These are phyloP conservation scores for Camptophora hylomeconis DNA, from an alignment of 2,329 filamentous ascomycete genomes.

Conservation along the genomic window DNA sequence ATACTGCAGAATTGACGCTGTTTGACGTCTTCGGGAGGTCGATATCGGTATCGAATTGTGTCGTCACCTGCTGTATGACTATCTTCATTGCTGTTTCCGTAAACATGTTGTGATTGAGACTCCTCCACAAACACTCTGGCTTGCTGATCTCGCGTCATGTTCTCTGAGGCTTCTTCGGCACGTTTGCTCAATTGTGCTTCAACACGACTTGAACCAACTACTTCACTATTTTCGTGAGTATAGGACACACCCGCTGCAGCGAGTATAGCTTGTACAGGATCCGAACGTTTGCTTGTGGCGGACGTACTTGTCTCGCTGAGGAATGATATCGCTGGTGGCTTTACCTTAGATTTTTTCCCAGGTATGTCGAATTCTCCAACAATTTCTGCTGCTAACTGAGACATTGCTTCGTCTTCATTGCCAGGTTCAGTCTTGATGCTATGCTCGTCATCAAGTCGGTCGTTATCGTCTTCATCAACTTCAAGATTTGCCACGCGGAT, in stretches of 20 bases:
- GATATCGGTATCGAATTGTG: slow-evolving; percentile 48
- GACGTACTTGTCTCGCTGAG: slow-evolving; percentile 4
- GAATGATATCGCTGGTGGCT: slow-evolving; percentile 15
- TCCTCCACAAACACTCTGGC: slow-evolving; percentile 14
- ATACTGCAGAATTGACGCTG: slow-evolving; percentile 82
- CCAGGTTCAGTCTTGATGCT: slow-evolving; percentile 19
- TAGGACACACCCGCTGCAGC: slow-evolving; percentile 82
- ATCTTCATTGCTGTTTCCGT: slow-evolving; percentile 18
- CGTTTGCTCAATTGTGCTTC: slow-evolving; percentile 70
- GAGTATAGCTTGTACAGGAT: slow-evolving; percentile 80
- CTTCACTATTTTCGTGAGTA: slow-evolving; percentile 91
- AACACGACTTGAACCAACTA: slow-evolving; percentile 83
- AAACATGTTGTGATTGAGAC: slow-evolving; percentile 6
- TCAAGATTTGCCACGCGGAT: slow-evolving; percentile 69
- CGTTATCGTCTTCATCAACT: slow-evolving; percentile 47
- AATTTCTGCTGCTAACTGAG: slow-evolving; percentile 55
- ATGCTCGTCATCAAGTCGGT: slow-evolving; percentile 28
- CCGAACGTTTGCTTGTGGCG: slow-evolving; percentile 37
- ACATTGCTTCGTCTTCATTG: slow-evolving; percentile 54
- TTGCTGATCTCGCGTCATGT: slow-evolving; percentile 9
- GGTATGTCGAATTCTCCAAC: slow-evolving; percentile 29
- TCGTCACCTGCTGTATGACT: too few species aligned
- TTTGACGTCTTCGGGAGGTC: slow-evolving; percentile 61
- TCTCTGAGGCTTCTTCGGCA: slow-evolving; percentile 41
- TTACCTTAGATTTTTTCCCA: slow-evolving; percentile 27